Base-by-base conservation (phyloP, 805 yeast species). In the Kurtzmaniella fragi region DNA sequence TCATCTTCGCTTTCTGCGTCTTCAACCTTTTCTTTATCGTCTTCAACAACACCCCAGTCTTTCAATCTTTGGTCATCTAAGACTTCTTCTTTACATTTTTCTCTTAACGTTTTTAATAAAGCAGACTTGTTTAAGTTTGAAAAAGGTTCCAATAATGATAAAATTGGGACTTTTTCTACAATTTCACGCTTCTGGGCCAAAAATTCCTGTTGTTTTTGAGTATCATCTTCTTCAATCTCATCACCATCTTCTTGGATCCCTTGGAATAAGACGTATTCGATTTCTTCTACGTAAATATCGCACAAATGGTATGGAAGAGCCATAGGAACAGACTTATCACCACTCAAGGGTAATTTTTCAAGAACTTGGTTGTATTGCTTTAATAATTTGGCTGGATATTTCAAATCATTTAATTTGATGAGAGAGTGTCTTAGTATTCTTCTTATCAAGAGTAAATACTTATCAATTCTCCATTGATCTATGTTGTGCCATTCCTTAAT, bases 391-490 rank as follows among this genome's bases (percentile, higher is more conserved):
- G 51, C 59, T 40, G 75, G 70, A 88, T 91, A 89, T 2, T 71
- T 56, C 40, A 75, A 70, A 2, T 50, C 43, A 37, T 67, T 57
- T 28, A 90, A 63, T 48, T 80, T 74, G 47, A 67, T 70, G 48
- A 93, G 68, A 48, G 76, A 78, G 51, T 78, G 82, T 45, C 78
- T 76, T 17, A 87, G 61, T 6, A 80, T 84, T 53, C 89, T 73
- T 70, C 99, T 80, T 46, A 90, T 74, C 49, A 93, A 67, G 62
- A 90, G 62, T 50, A 85, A 78, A 61, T 74, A 93, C 64, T 93
- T 93, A 62, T 93, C 96, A 39, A 90, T 57, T 64, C 99, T 79
- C 77, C 82, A 77, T 47, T 84, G 82, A 62, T 91, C 98, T 39
- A 93, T 75, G 6, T 71, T 69, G 38, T 78, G 72, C 98, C 98